Evolutionary conservation across 768 basidiomycete genomes (phyloP), one percentile per base, ranked within the genome.

Genomic region (Chalciporus sphaerocephalus): DNA sequence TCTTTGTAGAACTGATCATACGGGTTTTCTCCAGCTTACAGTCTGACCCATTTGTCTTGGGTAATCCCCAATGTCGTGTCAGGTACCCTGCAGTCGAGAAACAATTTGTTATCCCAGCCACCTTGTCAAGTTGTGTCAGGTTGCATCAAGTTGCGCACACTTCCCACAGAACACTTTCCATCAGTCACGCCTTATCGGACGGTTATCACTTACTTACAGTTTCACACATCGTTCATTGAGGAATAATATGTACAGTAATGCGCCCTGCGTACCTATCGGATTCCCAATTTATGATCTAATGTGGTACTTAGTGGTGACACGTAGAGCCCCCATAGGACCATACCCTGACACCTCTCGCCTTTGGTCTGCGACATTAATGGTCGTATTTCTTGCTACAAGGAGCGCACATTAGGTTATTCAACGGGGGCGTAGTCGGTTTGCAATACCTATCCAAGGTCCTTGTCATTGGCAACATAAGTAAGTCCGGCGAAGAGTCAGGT

Each of bases 101-200:
- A 36, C 42, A 35, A 23, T n/a, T 35, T 34, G 11, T 12, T 7
- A 35, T 32, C 24, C 20, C 2, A 20, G 32, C 42, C 30, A 18
- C 25, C 38, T 30, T 41, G 47, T 37, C 40, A 38, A 27, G 37
- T 52, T 50, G 36, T 54, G 48, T 50, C 50, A 47, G 27, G n/a
- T 36, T 27, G 50, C 28, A 35, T 47, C n/a, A n/a, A n/a, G n/a
- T 50, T 48, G 44, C 22, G 36, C 38, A 46, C 20, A 46, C 58
- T 67, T n/a, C 63, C 60, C 63, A 67, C 58, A 64, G 49, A 33
- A 43, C 44, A 48, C 65, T 60, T 69, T 61, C 68, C 73, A 78
- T 74, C 74, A 76, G 67, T 74, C 73, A 73, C 70, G 55, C 66
- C 66, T 74, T 74, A 75, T 75, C 75, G 60, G 62, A 52, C 55